phyloP scores from a whole-genome alignment of 805 yeast genomes.

The Candida krabiensis region DNA sequence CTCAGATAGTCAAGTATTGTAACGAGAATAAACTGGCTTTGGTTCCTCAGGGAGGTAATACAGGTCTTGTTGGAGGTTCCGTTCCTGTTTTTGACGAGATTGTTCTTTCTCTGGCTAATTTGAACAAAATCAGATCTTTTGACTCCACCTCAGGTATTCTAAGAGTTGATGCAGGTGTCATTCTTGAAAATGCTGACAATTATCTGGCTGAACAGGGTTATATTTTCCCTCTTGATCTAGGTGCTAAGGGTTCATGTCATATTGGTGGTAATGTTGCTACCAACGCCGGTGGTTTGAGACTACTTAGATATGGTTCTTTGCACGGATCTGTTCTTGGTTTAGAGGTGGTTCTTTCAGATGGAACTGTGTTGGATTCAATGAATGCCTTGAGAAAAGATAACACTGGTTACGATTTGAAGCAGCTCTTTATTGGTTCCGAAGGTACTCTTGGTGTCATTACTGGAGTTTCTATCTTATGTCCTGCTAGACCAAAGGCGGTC shows the following conservation, averaged over 20 bases:
- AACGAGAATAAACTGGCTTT: slow-evolving; percentile 75
- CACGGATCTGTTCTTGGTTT: slow-evolving; percentile 91
- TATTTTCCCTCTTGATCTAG: slow-evolving; percentile 90
- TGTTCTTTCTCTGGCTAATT: slow-evolving; percentile 62
- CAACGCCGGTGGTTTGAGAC: slow-evolving; percentile 92
- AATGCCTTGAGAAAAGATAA: slow-evolving; percentile 89
- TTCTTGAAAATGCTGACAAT: slow-evolving; percentile 81
- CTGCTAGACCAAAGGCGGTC: slow-evolving; percentile 80
- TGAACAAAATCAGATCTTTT: slow-evolving; percentile 80
- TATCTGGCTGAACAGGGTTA: slow-evolving; percentile 78
- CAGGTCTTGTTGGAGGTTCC: slow-evolving; percentile 95
- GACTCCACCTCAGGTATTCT: slow-evolving; percentile 82
- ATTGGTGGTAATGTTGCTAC: slow-evolving; percentile 95
- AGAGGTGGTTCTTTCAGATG: slow-evolving; percentile 91
- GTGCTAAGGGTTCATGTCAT: slow-evolving; percentile 96
- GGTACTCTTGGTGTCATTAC: slow-evolving; percentile 92
- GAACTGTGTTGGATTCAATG: slow-evolving; percentile 76
- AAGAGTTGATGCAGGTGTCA: slow-evolving; percentile 88
- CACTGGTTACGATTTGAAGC: slow-evolving; percentile 93
- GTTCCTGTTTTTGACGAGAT: slow-evolving; percentile 91
- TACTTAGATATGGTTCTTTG: slow-evolving; percentile 84
- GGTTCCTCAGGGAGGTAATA: slow-evolving; percentile 97
- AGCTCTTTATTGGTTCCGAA: slow-evolving; percentile 89
- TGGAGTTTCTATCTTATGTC: slow-evolving; percentile 86
- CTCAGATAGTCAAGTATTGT: slow-evolving; percentile 76